Evolutionary conservation across 192 early-diverging fungal genomes (phyloP).

Genomic region (Allomyces macrogynus): DNA sequence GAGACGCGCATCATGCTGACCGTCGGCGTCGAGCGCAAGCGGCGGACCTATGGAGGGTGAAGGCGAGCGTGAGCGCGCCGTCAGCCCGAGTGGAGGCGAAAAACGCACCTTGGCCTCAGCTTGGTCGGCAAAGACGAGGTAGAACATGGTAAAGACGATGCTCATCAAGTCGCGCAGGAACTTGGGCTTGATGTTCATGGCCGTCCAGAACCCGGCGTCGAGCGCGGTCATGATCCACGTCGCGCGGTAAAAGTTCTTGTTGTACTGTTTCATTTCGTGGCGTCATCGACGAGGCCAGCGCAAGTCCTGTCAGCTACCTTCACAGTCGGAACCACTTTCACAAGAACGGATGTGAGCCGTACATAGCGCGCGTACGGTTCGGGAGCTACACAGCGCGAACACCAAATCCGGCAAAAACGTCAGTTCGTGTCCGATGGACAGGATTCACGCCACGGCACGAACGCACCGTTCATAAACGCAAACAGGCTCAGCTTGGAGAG

Average conservation of each 20-base stretch:
- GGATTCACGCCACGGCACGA: constrained; percentile 13
- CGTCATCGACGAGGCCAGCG: background rate
- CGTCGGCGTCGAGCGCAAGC: constrained; percentile 52
- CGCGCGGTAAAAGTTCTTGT: constrained; percentile 70
- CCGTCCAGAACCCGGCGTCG: constrained; percentile 88
- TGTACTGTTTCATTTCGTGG: constrained; percentile 41
- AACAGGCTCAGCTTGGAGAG: constrained; percentile 13
- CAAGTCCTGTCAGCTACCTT: no score
- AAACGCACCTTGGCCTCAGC: constrained; percentile 56
- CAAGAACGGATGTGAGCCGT: no score
- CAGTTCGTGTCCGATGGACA: background rate
- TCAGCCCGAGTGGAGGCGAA: background rate
- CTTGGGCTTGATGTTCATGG: constrained; percentile 55
- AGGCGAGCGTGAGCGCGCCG: background rate
- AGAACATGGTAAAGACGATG: constrained; percentile 56
- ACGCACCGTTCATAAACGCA: constrained; percentile 11
- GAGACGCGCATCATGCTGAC: constrained; percentile 65
- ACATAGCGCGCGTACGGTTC: background rate
- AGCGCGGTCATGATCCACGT: constrained; percentile 72
- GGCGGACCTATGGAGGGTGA: constrained; percentile 24
- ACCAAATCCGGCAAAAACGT: constrained; percentile 2
- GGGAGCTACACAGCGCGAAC: background rate
- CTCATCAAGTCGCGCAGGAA: constrained; percentile 53
- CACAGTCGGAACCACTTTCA: no score
- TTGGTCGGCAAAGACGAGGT: constrained; percentile 62